phyloP scores from a whole-genome alignment of 345 rosid genomes.

The Melaleuca alternifolia region DNA sequence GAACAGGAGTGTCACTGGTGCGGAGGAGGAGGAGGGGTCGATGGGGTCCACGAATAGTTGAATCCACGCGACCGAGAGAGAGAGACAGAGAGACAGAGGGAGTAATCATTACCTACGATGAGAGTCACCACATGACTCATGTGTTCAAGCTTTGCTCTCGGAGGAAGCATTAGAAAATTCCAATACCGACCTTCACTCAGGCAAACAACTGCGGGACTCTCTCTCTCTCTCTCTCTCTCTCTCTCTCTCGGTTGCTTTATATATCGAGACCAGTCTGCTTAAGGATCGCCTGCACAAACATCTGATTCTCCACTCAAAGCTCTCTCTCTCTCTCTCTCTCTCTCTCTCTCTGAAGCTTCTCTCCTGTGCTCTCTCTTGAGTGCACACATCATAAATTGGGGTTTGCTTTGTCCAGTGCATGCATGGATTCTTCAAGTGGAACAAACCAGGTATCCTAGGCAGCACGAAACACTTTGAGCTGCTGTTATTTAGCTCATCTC shows the following conservation, averaged over 20 bases:
- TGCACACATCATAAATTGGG: not conserved
- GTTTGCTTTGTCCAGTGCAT: not conserved
- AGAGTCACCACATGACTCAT: not conserved
- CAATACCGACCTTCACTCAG: not conserved
- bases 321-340: not conserved
- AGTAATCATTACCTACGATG: not conserved
- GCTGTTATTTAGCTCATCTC: not conserved
- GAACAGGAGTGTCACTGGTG: not conserved
- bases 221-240: not conserved
- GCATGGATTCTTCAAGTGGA: conserved; percentile 3
- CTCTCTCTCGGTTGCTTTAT: not conserved
- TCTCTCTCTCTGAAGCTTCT: not conserved
- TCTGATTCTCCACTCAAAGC: not conserved
- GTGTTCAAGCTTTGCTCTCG: not conserved
- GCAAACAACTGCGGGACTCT: not conserved
- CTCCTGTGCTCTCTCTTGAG: not conserved
- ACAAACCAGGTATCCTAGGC: not conserved
- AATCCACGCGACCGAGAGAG: not conserved
- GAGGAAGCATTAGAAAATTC: not conserved
- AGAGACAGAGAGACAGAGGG: not conserved
- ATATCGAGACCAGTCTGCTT: not conserved
- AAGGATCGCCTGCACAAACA: not conserved
- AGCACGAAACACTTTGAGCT: not conserved
- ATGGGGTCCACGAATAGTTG: not conserved
- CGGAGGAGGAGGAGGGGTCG: not conserved